Base-by-base conservation (phyloP, 106 monocot genomes). In the Posidonia australis region DNA sequence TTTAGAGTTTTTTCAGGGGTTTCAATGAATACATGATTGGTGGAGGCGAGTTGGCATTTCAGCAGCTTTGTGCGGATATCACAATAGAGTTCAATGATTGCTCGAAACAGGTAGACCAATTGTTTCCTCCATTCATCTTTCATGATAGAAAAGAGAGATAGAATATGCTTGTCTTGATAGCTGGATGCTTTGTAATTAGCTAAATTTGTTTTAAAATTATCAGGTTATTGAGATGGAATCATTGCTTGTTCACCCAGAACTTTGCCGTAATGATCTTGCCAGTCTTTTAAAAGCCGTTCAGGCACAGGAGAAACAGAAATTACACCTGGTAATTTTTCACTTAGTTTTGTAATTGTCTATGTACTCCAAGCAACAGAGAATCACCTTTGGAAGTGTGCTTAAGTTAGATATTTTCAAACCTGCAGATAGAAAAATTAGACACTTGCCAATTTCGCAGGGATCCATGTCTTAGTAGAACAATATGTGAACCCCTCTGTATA, bases 191-290 rank as follows among this genome's bases (percentile, higher is more conserved):
- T 6, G 9, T 14, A 19, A 18, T 51, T 26, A 55, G 20, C 26
- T 20, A 13, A 22, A 10, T 10, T 12, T 24, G 7, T 24, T 26
- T 31, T 14, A 16, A 31, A 58, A 3, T 16, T 58, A 6, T 27
- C 66, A 98, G 96, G 80, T 98, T 75, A 66, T 90, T 72, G 96
- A 98, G 75, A 90, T 98, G 84, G 87, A 87, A 69, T 76, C 90
- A 9, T 42, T 77, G 43, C 72, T 96, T 58, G 41, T 79, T 54
- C 56, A 44, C 62, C 84, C 90, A 64, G 96, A 96, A 66, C 51
- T 79, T 19, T 82, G 70, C 55, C 82, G 96, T 49, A 27, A 46
- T 54, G 96, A 98, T 75, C 87, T 98, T 74, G 80, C 87, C 51
- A 69, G 58, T 53, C 73, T 98, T 59, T 41, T 98, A 20, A 87